phyloP scores from a whole-genome alignment of 164 flowering plant species.

The Vitis rotundifolia region DNA sequence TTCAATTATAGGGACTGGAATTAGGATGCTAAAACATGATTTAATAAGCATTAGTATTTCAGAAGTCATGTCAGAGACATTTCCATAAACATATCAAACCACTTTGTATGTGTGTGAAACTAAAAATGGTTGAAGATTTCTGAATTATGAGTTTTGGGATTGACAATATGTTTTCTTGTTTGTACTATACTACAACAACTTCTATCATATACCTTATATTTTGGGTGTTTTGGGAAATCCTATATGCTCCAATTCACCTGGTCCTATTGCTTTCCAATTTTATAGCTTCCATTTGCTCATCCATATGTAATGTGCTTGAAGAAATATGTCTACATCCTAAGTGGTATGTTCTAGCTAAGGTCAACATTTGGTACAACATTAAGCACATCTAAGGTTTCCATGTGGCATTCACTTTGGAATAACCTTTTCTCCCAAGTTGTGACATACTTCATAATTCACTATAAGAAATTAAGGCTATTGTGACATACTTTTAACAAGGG shows the following conservation, averaged over 20 bases:
- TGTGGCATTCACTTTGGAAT: conserved; percentile 90
- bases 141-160: not conserved
- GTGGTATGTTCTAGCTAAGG: conserved; percentile 52
- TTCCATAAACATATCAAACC: too few species aligned
- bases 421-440: conserved; percentile 88
- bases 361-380: conserved; percentile 58
- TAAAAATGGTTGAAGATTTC: not conserved
- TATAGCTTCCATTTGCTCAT: conserved; percentile 30
- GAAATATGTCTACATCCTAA: conserved; percentile 45
- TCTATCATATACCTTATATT: conserved; percentile 60
- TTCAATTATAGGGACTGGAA: too few species aligned
- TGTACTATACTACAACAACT: conserved; percentile 44
- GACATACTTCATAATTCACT: not conserved
- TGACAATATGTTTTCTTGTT: conserved; percentile 12
- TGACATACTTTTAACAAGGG: too few species aligned
- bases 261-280: conserved; percentile 43
- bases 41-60: too few species aligned
- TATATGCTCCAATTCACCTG: conserved; percentile 70
- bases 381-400: conserved; percentile 58
- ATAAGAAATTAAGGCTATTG: too few species aligned
- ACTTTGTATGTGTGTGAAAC: too few species aligned
- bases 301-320: conserved; percentile 36
- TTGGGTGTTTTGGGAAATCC: conserved; percentile 61
- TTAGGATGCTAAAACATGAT: too few species aligned
- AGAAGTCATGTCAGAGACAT: too few species aligned